Base-by-base conservation (phyloP, 441 rosid species). In the Flueggea neowawraea region DNA sequence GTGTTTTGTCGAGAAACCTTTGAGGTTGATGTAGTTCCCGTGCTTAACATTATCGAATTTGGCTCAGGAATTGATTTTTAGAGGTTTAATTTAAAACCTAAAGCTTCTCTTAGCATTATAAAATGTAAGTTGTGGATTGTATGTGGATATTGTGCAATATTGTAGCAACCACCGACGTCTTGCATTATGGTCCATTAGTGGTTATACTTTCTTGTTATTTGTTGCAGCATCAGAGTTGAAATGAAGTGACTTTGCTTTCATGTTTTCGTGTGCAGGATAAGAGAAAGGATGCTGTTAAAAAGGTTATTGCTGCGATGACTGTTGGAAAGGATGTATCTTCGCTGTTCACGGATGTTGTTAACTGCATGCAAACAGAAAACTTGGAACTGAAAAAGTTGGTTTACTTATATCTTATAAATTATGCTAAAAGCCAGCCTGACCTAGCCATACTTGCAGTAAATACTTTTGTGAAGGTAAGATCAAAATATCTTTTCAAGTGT, bases 241-340 rank as follows among this genome's bases (percentile, higher is more conserved):
- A 22, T 22, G 28, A 22, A 22, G 28, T 22, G 28, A 22, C 28
- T 22, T 22, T 22, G 33, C 28, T 31, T 28, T 54, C 55, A 17
- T 54, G 17, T n/a, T 54, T 14, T 56, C 58, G 39, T 64, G 45
- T 75, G 69, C 58, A 95, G 99, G 99, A 95, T 79, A 95, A 91
- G 89, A 86, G 99, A 75, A 95, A 89, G 81, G 99, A 95, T 87
- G 99, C 99, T n/a, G 99, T 95, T 63, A 91, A 95, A 74, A 95
- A 95, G 89, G 99, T 95, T 65, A 95, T 95, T 80, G 99, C 99
- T 59, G 99, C 99, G 0, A 95, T 95, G 99, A 95, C 99, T 4
- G 99, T 95, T 65, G 99, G 99, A 59, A 95, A 95, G 65, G 99
- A 95, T 73, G 99, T 95, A 16, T 95, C 99, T 0, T 95, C 94